These are phyloP conservation scores for Stentor coeruleus DNA, from an alignment of 73 alveolate genomes.

Conservation along the genomic window DNA sequence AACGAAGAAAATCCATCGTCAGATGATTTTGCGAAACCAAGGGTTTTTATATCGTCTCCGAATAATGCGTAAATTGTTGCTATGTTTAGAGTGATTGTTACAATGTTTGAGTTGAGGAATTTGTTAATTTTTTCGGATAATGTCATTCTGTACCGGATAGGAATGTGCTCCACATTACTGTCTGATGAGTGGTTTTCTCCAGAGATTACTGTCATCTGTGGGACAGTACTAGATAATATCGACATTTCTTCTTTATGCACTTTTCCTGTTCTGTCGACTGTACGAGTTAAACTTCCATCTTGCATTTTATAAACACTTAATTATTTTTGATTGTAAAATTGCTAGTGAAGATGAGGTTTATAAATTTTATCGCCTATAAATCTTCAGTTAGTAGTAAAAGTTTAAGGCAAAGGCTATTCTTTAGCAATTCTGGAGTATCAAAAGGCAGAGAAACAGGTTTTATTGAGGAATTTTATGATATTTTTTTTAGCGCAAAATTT, in stretches of 20 bases:
- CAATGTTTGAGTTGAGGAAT: neutral
- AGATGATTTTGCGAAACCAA: neutral
- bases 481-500: too few species aligned
- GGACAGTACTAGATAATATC: neutral
- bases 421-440: too few species aligned
- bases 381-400: too few species aligned
- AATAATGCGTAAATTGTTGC: neutral
- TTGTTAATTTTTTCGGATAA: neutral
- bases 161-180: neutral
- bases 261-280: neutral
- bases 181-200: too few species aligned
- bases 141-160: neutral
- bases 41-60: neutral
- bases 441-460: too few species aligned
- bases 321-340: too few species aligned
- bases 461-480: too few species aligned
- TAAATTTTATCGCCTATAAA: too few species aligned
- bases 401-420: too few species aligned
- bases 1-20: neutral
- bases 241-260: neutral
- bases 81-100: neutral
- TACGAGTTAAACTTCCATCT: neutral
- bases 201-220: neutral
- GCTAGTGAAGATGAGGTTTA: too few species aligned
- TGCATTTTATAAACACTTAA: too few species aligned